A percentile compares a stretch with the other conserved stretches of the same genome.
Evolutionary conservation across 352 stramenopile species (phyloP).

Genomic region (Phytophthora pini): DNA sequence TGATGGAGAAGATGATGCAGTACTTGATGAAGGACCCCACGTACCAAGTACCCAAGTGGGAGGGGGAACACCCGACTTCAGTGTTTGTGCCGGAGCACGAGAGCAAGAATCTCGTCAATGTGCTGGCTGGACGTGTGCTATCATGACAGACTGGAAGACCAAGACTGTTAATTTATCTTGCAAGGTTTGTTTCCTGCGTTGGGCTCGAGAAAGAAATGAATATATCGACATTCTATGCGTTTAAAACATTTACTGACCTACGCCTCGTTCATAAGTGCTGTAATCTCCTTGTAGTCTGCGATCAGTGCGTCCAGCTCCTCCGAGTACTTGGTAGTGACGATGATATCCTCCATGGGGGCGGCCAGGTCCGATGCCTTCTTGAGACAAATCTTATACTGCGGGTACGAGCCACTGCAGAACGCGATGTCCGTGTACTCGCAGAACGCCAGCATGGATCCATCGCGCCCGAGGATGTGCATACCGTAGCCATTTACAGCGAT

Average conservation of each 20-base stretch:
- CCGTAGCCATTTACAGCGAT: slow-evolving; percentile 91
- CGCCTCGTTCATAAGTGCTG: slow-evolving; percentile 66
- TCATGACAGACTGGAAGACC: slow-evolving; percentile 33
- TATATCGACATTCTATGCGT: slow-evolving; percentile 41
- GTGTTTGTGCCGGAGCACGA: slow-evolving; percentile 80
- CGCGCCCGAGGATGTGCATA: slow-evolving; percentile 89
- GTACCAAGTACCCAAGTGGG: slow-evolving; percentile 72
- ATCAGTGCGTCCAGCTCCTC: slow-evolving; percentile 71
- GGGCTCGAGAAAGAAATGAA: slow-evolving; percentile 13
- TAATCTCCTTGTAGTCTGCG: slow-evolving; percentile 81
- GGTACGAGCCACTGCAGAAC: slow-evolving; percentile 60
- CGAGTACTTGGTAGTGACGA: slow-evolving; percentile 73
- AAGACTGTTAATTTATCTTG: slow-evolving; percentile 35
- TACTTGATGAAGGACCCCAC: slow-evolving; percentile 53
- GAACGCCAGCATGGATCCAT: slow-evolving; percentile 66
- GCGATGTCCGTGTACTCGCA: slow-evolving; percentile 74
- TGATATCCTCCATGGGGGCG: slow-evolving; percentile 57
- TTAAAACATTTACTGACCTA: slow-evolving; percentile 25
- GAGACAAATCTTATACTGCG: slow-evolving; percentile 76
- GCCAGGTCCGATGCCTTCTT: slow-evolving; percentile 46
- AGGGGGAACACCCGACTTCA: slow-evolving; percentile 56
- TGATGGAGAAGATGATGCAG: slow-evolving; percentile 83
- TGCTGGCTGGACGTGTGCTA: slow-evolving; percentile 66
- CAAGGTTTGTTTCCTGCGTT: slow-evolving; percentile 1
- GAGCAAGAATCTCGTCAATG: slow-evolving; percentile 79